Conservation (phyloP, 1,284 basidiomycete genomes). For the Wallemia ichthyophaga region DNA sequence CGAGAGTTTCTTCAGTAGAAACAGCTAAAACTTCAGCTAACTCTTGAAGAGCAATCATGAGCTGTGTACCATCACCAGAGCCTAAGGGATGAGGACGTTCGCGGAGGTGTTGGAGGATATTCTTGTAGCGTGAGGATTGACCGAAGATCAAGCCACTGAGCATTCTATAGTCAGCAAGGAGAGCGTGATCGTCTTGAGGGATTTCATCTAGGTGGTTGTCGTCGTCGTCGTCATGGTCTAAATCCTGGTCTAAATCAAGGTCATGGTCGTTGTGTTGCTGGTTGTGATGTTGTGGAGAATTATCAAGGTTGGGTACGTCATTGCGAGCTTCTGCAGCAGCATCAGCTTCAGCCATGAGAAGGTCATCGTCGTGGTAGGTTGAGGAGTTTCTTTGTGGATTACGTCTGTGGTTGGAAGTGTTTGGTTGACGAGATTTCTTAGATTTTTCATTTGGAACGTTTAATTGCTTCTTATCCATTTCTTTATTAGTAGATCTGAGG, state of each 20-base stretch:
- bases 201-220: constrained; percentile 3
- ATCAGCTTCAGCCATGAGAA: constrained; percentile 7
- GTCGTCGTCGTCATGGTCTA: constrained; percentile 1
- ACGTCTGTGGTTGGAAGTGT: not conserved
- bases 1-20: constrained; percentile 86
- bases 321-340: constrained; percentile 4
- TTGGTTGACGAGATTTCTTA: not conserved
- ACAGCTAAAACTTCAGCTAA: constrained; percentile 81
- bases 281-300: not conserved
- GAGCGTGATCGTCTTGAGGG: constrained; percentile 3
- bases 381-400: no score
- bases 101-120: constrained; percentile 66
- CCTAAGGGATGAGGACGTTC: constrained; percentile 37
- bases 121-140: constrained; percentile 55
- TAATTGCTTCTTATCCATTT: not conserved
- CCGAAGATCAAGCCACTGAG: constrained; percentile 74
- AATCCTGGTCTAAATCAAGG: constrained; percentile 1
- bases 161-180: constrained; percentile 13
- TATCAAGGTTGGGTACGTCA: not conserved
- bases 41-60: constrained; percentile 60
- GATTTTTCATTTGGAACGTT: not conserved
- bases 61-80: constrained; percentile 22
- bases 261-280: not conserved
- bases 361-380: not conserved
- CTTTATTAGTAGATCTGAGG: not conserved